Evolutionary conservation across 352 stramenopile species (phyloP).

Genomic region (Phytophthora brassicae): DNA sequence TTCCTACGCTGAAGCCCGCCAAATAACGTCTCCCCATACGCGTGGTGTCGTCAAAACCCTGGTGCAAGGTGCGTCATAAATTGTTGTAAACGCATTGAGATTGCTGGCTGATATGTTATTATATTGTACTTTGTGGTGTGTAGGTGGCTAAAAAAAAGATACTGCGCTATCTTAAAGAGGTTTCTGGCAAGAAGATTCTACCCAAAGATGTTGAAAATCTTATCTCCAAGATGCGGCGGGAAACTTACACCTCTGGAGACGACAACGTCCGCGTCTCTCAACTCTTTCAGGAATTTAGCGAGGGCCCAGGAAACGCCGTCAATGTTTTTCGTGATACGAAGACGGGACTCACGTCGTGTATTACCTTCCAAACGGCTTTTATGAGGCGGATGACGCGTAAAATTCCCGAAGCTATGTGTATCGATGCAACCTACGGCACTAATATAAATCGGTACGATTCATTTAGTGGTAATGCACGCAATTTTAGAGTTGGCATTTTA

Average conservation of each 20-base stretch:
- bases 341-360: neutral
- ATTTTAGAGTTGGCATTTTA: neutral
- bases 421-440: slow-evolving; percentile 13
- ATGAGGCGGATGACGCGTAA: slow-evolving; percentile 9
- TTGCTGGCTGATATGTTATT: too few relatives aligned
- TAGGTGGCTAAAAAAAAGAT: neutral
- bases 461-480: neutral
- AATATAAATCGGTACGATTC: slow-evolving; percentile 10
- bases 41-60: neutral
- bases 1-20: neutral
- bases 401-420: slow-evolving; percentile 12
- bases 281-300: neutral
- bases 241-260: neutral
- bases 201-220: neutral
- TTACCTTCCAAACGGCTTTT: slow-evolving; percentile 8
- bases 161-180: neutral
- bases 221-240: neutral
- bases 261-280: neutral
- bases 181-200: neutral
- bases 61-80: neutral
- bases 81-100: too few relatives aligned
- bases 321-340: slow-evolving; percentile 4
- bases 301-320: slow-evolving; percentile 11
- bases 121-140: neutral
- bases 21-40: neutral